Conservation (phyloP, 2,329 filamentous ascomycete species). For the Venturia effusa region DNA sequence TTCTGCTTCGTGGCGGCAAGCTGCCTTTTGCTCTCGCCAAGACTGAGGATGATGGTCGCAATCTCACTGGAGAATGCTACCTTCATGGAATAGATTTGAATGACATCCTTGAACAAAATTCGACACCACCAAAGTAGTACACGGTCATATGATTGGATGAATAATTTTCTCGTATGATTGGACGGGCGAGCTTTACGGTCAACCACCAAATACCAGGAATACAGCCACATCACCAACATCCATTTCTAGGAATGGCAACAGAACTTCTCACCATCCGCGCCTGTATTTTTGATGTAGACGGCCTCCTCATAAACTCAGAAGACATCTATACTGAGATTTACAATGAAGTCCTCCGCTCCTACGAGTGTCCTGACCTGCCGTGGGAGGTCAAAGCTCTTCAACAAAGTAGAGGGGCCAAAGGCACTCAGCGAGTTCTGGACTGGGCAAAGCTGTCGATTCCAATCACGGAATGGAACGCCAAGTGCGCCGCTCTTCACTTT, state of each 20-base stretch:
- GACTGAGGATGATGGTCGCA: too few relatives aligned
- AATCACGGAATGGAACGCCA: constrained; percentile 15
- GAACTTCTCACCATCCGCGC: constrained; percentile 18
- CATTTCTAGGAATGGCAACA: neutral
- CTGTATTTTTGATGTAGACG: constrained; percentile 27
- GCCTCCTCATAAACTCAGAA: constrained; percentile 25
- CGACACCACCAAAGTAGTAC: too few relatives aligned
- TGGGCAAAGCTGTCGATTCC: constrained; percentile 17
- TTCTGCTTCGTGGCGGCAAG: too few relatives aligned
- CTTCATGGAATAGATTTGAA: too few relatives aligned
- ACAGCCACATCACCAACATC: neutral
- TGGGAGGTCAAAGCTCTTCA: constrained; percentile 18
- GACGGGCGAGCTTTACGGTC: neutral
- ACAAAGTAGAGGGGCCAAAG: constrained; percentile 17
- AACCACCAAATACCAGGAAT: neutral
- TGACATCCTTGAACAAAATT: too few relatives aligned
- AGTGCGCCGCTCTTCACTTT: constrained; percentile 13
- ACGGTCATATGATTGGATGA: neutral
- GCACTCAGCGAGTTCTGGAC: constrained; percentile 16
- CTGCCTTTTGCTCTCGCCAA: too few relatives aligned
- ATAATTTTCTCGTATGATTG: neutral
- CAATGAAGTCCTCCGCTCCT: constrained; percentile 17
- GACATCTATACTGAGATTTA: constrained; percentile 22
- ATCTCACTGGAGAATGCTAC: too few relatives aligned
- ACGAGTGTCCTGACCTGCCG: constrained; percentile 15